Conservation (phyloP, 495 filamentous ascomycete genomes). For the Aspergillus nidulans region DNA sequence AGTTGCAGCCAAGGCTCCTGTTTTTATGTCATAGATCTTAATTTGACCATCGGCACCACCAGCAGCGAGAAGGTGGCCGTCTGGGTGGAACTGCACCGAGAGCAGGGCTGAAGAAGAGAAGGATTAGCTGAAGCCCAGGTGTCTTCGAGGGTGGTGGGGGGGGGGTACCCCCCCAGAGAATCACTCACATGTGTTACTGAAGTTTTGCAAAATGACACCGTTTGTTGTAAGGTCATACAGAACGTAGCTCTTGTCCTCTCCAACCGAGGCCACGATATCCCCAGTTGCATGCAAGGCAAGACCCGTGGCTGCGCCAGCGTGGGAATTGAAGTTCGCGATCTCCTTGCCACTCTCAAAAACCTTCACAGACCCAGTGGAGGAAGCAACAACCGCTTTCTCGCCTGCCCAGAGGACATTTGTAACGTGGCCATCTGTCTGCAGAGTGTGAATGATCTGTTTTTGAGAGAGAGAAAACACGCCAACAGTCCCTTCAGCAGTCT, state of each 20-base stretch:
- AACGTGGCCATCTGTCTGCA: conserved; percentile 64
- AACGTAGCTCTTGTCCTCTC: conserved; percentile 88
- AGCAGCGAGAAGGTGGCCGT: conserved; percentile 87
- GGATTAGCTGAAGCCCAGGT: conserved; percentile 7
- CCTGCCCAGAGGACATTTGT: conserved; percentile 80
- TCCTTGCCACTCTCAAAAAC: conserved; percentile 67
- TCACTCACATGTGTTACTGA: conserved; percentile 71
- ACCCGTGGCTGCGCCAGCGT: conserved; percentile 75
- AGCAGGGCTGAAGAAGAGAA: conserved; percentile 56
- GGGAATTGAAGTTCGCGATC: conserved; percentile 61
- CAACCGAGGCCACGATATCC: conserved; percentile 80
- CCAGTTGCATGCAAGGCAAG: conserved; percentile 80
- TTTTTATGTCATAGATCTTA: conserved; percentile 80
- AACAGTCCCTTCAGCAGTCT: conserved; percentile 70
- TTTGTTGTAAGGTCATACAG: conserved; percentile 75
- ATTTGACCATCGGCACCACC: conserved; percentile 73
- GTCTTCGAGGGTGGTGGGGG: conserved; percentile 4
- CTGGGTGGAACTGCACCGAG: conserved; percentile 84
- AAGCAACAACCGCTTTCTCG: conserved; percentile 64
- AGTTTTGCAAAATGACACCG: conserved; percentile 68
- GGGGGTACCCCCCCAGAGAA: not conserved
- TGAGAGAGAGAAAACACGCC: conserved; percentile 75
- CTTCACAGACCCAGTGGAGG: conserved; percentile 71
- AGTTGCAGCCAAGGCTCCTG: conserved; percentile 61
- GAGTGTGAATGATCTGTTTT: conserved; percentile 60